Evolutionary conservation across 495 filamentous ascomycete species (phyloP), one percentile per base, ranked within the genome.

Genomic region (Bacidia rubella): DNA sequence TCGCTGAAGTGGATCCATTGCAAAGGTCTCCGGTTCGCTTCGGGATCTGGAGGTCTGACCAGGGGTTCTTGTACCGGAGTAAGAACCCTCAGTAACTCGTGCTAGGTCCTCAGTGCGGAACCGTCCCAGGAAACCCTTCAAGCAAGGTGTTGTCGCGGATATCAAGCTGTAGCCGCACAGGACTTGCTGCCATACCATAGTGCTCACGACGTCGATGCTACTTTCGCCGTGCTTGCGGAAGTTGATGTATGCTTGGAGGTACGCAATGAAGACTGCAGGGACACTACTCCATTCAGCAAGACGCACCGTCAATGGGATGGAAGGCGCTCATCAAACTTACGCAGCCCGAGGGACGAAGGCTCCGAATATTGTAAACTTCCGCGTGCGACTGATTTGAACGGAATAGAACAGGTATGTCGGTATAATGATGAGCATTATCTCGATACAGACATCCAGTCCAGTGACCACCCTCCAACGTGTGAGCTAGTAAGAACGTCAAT

Each of bases 91-190:
- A 32, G 25, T 15, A 21, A 32, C 3, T 32, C 27, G n/a, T 9
- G 47, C 47, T 10, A 49, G 11, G 47, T 32, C 23, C 3, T 49
- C 47, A 7, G 47, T 49, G 4, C 21, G 47, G 27, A 49, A 49
- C 11, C 47, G 47, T 32, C 47, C 47, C n/a, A 49, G 47, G 17
- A 49, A 49, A 15, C 47, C 47, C 32, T 49, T 49, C 25, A 49
- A 21, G 47, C 47, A 49, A 21, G 47, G 47, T 27, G 47, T 49
- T 1, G 47, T 49, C 17, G 47, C 47, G 10, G 47, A 49, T 49
- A 49, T 21, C 47, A 49, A 32, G 47, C 47, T 49, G 26, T 49
- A 49, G 23, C 47, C 47, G 15, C 47, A 49, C 47, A 49, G 15
- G 25, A 49, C 26, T 49, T 49, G 47, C 15, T 49, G 47, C 47